Percentiles rank a stretch among this genome's conserved stretches.
phyloP scores from a whole-genome alignment of 1,139 yeast species.

The Taphrina betulina region DNA sequence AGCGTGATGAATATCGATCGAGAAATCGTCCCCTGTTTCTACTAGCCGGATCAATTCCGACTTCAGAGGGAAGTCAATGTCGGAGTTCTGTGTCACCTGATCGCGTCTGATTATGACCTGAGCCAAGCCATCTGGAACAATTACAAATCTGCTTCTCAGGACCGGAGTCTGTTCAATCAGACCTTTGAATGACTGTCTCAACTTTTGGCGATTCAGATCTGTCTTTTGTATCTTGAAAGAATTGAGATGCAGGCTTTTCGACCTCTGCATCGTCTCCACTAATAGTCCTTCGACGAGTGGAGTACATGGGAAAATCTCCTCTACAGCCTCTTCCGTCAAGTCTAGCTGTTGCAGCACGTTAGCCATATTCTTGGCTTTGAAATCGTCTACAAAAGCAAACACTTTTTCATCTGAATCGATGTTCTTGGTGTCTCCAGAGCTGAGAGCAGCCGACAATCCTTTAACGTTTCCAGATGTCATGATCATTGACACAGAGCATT shows the following conservation, averaged over 20 bases:
- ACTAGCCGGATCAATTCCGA: neutral
- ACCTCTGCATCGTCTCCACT: constrained; percentile 33
- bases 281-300: constrained; percentile 40
- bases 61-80: constrained; percentile 10
- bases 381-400: neutral
- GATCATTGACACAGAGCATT: constrained; percentile 33
- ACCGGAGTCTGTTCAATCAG: constrained; percentile 32
- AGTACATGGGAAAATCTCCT: constrained; percentile 38
- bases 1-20: constrained; percentile 38
- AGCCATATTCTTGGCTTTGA: neutral
- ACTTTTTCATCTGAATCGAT: neutral
- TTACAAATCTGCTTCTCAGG: constrained; percentile 37
- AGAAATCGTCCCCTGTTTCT: neutral
- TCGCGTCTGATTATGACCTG: constrained; percentile 36
- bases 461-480: constrained; percentile 27
- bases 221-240: constrained; percentile 27
- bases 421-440: neutral
- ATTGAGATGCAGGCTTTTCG: constrained; percentile 31
- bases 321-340: constrained; percentile 32
- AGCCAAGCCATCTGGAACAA: constrained; percentile 35
- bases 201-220: constrained; percentile 18
- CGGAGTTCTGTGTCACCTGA: neutral
- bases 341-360: constrained; percentile 19
- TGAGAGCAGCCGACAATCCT: constrained; percentile 1
- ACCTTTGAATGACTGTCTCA: constrained; percentile 32